A percentile compares a stretch with the other conserved stretches of the same genome.
These are phyloP conservation scores for Letharia lupina DNA, from an alignment of 495 filamentous ascomycete genomes.

Conservation along the genomic window DNA sequence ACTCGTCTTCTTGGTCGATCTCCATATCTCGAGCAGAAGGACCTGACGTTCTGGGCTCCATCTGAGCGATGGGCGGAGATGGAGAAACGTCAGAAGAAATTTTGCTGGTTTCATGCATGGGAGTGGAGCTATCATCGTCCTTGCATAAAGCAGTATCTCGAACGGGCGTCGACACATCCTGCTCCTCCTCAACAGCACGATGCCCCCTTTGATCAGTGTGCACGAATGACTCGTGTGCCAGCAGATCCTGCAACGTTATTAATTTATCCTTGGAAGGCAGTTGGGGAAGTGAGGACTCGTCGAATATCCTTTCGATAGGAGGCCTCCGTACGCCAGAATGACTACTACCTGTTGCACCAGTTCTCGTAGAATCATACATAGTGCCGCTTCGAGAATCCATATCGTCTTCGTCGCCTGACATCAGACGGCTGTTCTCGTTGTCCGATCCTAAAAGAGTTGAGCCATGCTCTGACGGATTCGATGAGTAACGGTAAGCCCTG, in stretches of 20 bases:
- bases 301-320: slow-evolving; percentile 80
- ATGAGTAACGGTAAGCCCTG: slow-evolving; percentile 35
- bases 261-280: slow-evolving; percentile 47
- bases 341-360: slow-evolving; percentile 59
- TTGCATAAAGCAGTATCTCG: slow-evolving; percentile 22
- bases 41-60: slow-evolving; percentile 5
- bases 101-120: slow-evolving; percentile 3
- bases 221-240: slow-evolving; percentile 38
- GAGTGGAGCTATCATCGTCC: slow-evolving; percentile 20
- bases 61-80: slow-evolving; percentile 1
- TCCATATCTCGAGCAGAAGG: slow-evolving; percentile 5
- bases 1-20: slow-evolving; percentile 25
- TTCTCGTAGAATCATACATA: slow-evolving; percentile 84
- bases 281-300: slow-evolving; percentile 56
- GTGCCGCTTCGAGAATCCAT: slow-evolving; percentile 67
- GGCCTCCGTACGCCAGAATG: slow-evolving; percentile 42
- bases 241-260: slow-evolving; percentile 46
- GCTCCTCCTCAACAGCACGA: slow-evolving; percentile 57
- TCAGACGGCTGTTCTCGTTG: slow-evolving; percentile 62
- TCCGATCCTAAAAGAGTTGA: slow-evolving; percentile 83
- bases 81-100: background rate
- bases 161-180: slow-evolving; percentile 51
- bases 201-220: slow-evolving; percentile 34
- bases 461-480: slow-evolving; percentile 57
- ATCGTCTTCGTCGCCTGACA: slow-evolving; percentile 76